A percentile compares a stretch with the other conserved stretches of the same genome.
These are phyloP conservation scores for Tagetes patula DNA, from an alignment of 129 eudicot species.

Conservation along the genomic window DNA sequence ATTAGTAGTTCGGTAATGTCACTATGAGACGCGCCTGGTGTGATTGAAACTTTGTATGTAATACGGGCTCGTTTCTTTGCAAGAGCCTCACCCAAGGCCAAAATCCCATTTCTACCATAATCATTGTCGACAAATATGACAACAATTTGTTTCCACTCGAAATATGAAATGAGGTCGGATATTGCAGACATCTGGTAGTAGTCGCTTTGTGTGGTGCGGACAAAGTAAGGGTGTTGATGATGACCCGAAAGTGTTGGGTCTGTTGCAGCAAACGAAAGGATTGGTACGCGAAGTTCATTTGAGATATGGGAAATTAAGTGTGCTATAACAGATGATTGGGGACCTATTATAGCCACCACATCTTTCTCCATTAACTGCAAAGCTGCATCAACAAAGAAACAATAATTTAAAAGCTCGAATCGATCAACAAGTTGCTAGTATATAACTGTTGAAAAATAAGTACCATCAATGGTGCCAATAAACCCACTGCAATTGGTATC, in stretches of 20 bases:
- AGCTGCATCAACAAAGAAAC: constrained; percentile 50
- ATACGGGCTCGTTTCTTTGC: constrained; percentile 56
- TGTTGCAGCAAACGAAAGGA: constrained; percentile 73
- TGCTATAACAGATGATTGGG: constrained; percentile 84
- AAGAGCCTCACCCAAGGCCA: constrained; percentile 68
- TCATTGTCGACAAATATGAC: constrained; percentile 78
- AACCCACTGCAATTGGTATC: constrained; percentile 90
- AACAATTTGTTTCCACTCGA: constrained; percentile 65
- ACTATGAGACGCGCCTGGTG: constrained; percentile 43
- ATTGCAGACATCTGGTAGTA: constrained; percentile 71
- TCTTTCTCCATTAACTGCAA: constrained; percentile 70
- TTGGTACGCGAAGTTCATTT: constrained; percentile 74
- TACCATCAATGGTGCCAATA: constrained; percentile 73
- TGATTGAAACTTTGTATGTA: constrained; percentile 62
- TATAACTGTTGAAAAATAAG: not conserved
- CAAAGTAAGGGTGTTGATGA: constrained; percentile 67
- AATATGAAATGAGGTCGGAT: constrained; percentile 56
- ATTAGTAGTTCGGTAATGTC: constrained; percentile 55
- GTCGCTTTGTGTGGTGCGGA: constrained; percentile 66
- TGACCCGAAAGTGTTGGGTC: constrained; percentile 75
- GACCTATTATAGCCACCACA: constrained; percentile 71
- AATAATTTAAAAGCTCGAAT: not conserved
- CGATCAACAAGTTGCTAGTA: not conserved
- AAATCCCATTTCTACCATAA: constrained; percentile 75
- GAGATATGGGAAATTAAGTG: constrained; percentile 57